A percentile compares a stretch with the other conserved stretches of the same genome.
Evolutionary conservation across 2,329 filamentous ascomycete species (phyloP).

Genomic region (Pseudogymnoascus sp.): DNA sequence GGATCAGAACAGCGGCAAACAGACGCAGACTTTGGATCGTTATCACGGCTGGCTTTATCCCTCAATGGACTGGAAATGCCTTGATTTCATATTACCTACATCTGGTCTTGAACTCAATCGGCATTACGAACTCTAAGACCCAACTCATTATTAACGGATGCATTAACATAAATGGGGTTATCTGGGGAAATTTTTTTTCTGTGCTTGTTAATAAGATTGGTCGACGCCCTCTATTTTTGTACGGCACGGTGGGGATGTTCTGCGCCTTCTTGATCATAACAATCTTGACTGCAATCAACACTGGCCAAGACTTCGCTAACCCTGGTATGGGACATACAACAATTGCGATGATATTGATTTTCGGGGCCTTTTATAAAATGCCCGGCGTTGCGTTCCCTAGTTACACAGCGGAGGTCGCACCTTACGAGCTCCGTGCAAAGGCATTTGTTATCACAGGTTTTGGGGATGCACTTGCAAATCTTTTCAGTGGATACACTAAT

Average conservation of each 20-base stretch:
- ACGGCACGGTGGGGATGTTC: slow-evolving; percentile 13
- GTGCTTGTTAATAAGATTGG: slow-evolving; percentile 10
- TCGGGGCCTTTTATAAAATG: too few relatives aligned
- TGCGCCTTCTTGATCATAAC: slow-evolving; percentile 10
- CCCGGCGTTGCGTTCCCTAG: too few relatives aligned
- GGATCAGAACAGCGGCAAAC: slow-evolving; percentile 30
- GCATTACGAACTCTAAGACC: slow-evolving; percentile 29
- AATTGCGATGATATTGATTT: neutral
- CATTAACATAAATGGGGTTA: neutral
- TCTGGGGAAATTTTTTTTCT: slow-evolving; percentile 13
- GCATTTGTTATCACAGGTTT: slow-evolving; percentile 27
- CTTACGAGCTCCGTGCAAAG: slow-evolving; percentile 26
- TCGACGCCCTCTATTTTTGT: slow-evolving; percentile 10
- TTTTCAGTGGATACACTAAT: slow-evolving; percentile 36
- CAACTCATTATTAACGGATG: slow-evolving; percentile 32
- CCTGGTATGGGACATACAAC: neutral
- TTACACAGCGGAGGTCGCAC: slow-evolving; percentile 40
- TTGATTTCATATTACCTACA: slow-evolving; percentile 33
- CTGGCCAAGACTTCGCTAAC: neutral
- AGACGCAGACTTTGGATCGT: slow-evolving; percentile 34
- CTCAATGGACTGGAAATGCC: slow-evolving; percentile 34
- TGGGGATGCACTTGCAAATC: slow-evolving; percentile 20
- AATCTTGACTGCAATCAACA: slow-evolving; percentile 1
- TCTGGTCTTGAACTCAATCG: slow-evolving; percentile 31
- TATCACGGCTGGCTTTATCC: slow-evolving; percentile 31